phyloP scores from a whole-genome alignment of 768 basidiomycete genomes.

The Baorangia bicolor region DNA sequence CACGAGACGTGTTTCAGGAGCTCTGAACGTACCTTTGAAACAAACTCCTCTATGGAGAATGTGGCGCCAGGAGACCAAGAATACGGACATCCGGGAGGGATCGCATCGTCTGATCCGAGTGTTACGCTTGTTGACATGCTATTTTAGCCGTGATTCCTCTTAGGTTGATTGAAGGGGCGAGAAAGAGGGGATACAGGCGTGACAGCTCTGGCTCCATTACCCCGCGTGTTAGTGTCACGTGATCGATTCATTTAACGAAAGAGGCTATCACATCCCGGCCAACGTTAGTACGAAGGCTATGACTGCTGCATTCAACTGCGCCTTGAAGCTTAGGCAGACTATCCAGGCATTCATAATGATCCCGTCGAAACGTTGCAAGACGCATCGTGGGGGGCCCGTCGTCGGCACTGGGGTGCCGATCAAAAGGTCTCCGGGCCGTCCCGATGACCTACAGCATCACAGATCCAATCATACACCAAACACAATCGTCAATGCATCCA shows the following conservation, averaged over 20 bases:
- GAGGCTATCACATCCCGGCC: too few species aligned
- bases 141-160: neutral
- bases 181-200: neutral
- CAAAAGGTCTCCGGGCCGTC: neutral
- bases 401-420: neutral
- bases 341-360: neutral
- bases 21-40: slow-evolving; percentile 45
- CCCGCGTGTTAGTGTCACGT: slow-evolving; percentile 6
- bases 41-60: slow-evolving; percentile 49
- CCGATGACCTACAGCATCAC: neutral
- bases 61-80: slow-evolving; percentile 47
- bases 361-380: neutral
- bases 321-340: neutral
- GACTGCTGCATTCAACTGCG: neutral
- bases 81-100: slow-evolving; percentile 48
- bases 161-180: neutral
- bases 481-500: neutral
- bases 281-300: neutral
- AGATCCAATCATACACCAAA: neutral
- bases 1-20: neutral
- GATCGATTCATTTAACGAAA: too few species aligned
- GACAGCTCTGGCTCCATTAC: neutral
- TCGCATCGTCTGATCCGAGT: slow-evolving; percentile 39
- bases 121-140: slow-evolving; percentile 11
- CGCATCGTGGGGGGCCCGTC: neutral